A percentile compares a stretch with the other conserved stretches of the same genome.
Conservation (phyloP, 1,284 basidiomycete genomes). For the Veloboletus limbatus region DNA sequence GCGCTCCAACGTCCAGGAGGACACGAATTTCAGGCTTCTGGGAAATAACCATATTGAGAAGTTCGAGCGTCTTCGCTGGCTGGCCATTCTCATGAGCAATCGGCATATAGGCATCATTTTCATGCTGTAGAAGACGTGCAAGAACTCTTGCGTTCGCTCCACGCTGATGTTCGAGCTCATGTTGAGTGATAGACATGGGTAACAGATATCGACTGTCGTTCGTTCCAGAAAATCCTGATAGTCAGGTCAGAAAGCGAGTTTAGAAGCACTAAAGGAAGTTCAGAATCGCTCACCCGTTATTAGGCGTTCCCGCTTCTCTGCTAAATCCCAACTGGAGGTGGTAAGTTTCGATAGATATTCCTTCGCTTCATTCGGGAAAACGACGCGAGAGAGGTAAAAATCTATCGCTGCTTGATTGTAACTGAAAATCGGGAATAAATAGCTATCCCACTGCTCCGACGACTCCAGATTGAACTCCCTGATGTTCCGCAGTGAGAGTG, state of each 20-base stretch:
- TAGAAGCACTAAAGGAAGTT: too few relatives aligned
- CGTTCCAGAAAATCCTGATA: slow-evolving; percentile 10
- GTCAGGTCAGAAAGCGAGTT: neutral
- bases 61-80: slow-evolving; percentile 24
- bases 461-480: slow-evolving; percentile 42
- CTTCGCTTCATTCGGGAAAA: slow-evolving; percentile 32
- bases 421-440: slow-evolving; percentile 36
- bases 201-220: slow-evolving; percentile 5
- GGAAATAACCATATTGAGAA: slow-evolving; percentile 34
- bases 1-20: slow-evolving; percentile 52
- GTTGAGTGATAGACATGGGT: slow-evolving; percentile 2
- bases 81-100: too few relatives aligned
- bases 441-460: slow-evolving; percentile 29
- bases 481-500: slow-evolving; percentile 30
- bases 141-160: slow-evolving; percentile 38
- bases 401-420: slow-evolving; percentile 41
- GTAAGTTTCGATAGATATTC: slow-evolving; percentile 44
- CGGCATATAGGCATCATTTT: slow-evolving; percentile 41
- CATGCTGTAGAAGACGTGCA: slow-evolving; percentile 39
- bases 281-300: slow-evolving; percentile 9
- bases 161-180: slow-evolving; percentile 1
- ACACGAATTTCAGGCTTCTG: slow-evolving; percentile 39
- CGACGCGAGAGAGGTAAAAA: slow-evolving; percentile 41
- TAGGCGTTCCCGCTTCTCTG: slow-evolving; percentile 21
- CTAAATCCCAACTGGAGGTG: slow-evolving; percentile 52